Evolutionary conservation across 768 basidiomycete species (phyloP).

Genomic region (Tricholoma sp.): DNA sequence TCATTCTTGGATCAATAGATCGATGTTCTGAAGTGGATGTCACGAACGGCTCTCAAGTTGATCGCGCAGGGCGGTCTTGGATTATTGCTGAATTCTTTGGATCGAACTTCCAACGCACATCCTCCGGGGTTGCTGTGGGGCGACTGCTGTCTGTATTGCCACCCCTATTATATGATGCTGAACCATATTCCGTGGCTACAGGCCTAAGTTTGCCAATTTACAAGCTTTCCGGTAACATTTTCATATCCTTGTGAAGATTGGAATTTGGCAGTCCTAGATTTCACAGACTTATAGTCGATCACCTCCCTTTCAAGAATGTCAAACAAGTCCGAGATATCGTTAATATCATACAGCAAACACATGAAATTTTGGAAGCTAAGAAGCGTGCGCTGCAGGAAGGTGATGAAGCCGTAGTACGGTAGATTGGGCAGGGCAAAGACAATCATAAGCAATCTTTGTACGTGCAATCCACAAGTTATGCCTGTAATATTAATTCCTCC

Average conservation of each 20-base stretch:
- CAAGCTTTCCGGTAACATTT: slow-evolving; percentile 1
- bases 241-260: slow-evolving; percentile 1
- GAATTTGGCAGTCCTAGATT: slow-evolving; percentile 4
- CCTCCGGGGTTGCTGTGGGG: slow-evolving; percentile 27
- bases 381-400: slow-evolving; percentile 4
- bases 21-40: slow-evolving; percentile 29
- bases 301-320: slow-evolving; percentile 1
- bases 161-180: not conserved
- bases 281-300: slow-evolving; percentile 6
- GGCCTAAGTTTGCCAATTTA: not conserved
- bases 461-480: not conserved
- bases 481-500: not conserved
- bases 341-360: slow-evolving; percentile 4
- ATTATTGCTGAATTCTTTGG: slow-evolving; percentile 36
- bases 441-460: slow-evolving; percentile 2
- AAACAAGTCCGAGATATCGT: slow-evolving; percentile 1
- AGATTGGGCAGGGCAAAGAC: slow-evolving; percentile 1
- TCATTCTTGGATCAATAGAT: slow-evolving; percentile 16
- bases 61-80: slow-evolving; percentile 46
- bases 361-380: slow-evolving; percentile 7
- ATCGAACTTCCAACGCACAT: slow-evolving; percentile 22
- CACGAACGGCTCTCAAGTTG: slow-evolving; percentile 42
- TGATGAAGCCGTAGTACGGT: not conserved
- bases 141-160: slow-evolving; percentile 22
- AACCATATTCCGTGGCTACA: not conserved